Conservation (phyloP, 2,329 filamentous ascomycete species). For the Colletotrichum noveboracense region DNA sequence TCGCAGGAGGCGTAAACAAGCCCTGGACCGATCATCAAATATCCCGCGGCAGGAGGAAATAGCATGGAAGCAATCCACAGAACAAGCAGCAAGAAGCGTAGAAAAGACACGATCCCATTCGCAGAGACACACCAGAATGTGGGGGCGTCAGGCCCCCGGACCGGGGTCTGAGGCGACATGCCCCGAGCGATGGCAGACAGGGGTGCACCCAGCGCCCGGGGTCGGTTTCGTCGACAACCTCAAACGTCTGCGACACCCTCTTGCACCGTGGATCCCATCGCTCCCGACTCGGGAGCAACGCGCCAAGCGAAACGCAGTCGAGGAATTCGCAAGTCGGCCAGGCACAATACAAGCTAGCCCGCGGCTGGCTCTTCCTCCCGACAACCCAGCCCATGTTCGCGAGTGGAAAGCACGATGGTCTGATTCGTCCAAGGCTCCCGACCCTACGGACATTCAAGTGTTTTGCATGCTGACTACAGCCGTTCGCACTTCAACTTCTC, state of each 20-base stretch:
- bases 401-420: not conserved
- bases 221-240: constrained; percentile 17
- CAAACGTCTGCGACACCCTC: constrained; percentile 18
- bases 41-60: not conserved
- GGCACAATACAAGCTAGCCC: not conserved
- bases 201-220: constrained; percentile 1
- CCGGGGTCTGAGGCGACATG: not conserved
- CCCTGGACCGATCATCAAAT: not conserved
- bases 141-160: not conserved
- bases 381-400: not conserved
- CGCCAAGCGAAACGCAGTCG: constrained; percentile 15
- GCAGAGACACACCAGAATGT: not conserved
- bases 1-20: not conserved
- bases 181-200: not conserved
- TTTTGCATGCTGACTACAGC: not conserved
- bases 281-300: not conserved
- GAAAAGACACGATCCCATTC: not conserved
- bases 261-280: not conserved
- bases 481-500: not conserved
- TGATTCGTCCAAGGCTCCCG: not conserved
- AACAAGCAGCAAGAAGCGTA: not conserved
- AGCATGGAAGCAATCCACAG: not conserved
- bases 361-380: not conserved
- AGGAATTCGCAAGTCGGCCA: not conserved
- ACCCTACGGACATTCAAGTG: not conserved